Base-by-base conservation (phyloP, 352 stramenopile species). In the Phytophthora capsici region DNA sequence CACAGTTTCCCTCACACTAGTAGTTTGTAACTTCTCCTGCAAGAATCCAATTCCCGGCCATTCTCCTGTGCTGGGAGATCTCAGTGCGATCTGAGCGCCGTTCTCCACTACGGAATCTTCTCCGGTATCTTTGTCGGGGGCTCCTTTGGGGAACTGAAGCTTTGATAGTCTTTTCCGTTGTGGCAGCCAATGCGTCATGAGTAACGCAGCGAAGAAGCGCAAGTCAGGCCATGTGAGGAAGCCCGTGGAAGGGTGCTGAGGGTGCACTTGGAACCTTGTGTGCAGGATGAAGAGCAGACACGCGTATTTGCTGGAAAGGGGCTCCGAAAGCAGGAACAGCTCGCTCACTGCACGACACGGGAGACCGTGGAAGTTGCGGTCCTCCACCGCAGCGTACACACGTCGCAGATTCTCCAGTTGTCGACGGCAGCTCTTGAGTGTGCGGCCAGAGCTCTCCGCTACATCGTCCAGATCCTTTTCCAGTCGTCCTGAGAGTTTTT, bases 381-480 rank as follows among this genome's bases (percentile, higher is more conserved):
- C 86, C 50, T 94, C 85, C 58, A 93, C 78, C 1, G 80, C 75
- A 45, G 63, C 69, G 62, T 91, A 93, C 17, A 94, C 73, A n/a
- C 81, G 80, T 5, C 83, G 75, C 30, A 95, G 72, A 54, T 94
- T 94, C 59, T 94, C 84, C 40, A 94, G 69, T 36, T 94, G 82
- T 6, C 87, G 77, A 0, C 87, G 75, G 38, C 88, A 95, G 57
- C 82, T 90, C 70, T 92, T 90, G 46, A 92, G 69, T 30, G 83
- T 92, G 43, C 74, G 75, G 54, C 85, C 71, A 1, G 82, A 78
- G 17, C 77, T 57, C 45, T 94, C 86, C 13, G 82, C 89, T 50
- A 95, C 87, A 65, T 95, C 86, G 64, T 95, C 88, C 20, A 95
- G 73, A 46, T 95, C 88, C 60, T 95, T 95, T 53, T 93, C 82